Evolutionary conservation across 495 filamentous ascomycete species (phyloP), one percentile per base, ranked within the genome.

Genomic region (Penicillium lagena): DNA sequence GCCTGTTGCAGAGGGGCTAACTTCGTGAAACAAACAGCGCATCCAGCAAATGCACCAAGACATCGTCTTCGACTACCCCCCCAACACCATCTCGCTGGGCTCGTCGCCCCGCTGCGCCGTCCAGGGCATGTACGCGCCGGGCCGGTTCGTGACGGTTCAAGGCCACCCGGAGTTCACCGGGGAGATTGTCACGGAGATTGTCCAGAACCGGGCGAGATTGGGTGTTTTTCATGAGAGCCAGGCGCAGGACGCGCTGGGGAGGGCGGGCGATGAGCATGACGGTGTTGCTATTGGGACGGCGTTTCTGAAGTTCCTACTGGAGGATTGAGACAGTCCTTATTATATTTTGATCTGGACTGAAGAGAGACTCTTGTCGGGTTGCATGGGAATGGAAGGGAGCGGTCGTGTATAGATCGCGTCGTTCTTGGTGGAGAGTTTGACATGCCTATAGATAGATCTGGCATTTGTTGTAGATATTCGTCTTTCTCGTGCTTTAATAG

Each of bases 1-100:
- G 4, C 32, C 2, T 22, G 22, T 3, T 22, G 22, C 22, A 22
- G 22, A 6, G 22, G 22, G 22, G 22, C 22, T 22, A 22, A 22
- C 22, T 22, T 22, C 4, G 22, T 22, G 22, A 22, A 22, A 29
- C 30, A 7, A 40, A 35, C 50, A 94, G 89, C 75, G 73, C 32
- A 77, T 95, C 40, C 82, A 89, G 52, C 89, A 96, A 66, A 94
- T 95, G 90, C 90, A 97, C 66, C 77, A 78, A 36, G 90, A 96
- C 56, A 78, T 86, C 29, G 84, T 91, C n/a, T 73, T 67, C 45
- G 57, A 71, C 9, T 76, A 81, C 12, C 90, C 91, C 0, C 52
- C 67, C 0, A 77, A 75, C 27, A 79, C 82, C 11, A 69, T 82
- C 33, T 52, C 70, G 7, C 75, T 96, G 0, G 89, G 83, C 7